These are phyloP conservation scores for Nicotiana obtusifolia DNA, from an alignment of 257 asterid genomes.

Conservation along the genomic window DNA sequence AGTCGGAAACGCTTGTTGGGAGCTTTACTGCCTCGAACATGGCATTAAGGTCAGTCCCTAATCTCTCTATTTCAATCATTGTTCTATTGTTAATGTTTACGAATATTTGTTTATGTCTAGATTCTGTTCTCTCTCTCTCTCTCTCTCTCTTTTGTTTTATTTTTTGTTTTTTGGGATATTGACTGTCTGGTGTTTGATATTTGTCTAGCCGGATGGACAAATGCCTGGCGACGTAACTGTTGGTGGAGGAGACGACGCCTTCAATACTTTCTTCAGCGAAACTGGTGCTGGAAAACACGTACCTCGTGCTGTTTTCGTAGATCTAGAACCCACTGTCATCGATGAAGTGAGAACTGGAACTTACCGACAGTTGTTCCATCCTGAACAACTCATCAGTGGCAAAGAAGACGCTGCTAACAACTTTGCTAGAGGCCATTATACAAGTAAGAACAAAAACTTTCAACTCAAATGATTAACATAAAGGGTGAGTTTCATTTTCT, in stretches of 20 bases:
- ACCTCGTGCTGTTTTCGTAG: constrained; percentile 89
- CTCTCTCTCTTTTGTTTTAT: no score
- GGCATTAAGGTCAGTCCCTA: constrained; percentile 55
- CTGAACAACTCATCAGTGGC: constrained; percentile 90
- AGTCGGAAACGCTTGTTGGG: constrained; percentile 97
- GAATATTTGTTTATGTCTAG: no score
- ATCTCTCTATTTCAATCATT: background rate
- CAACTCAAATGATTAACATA: no score
- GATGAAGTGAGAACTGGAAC: constrained; percentile 92
- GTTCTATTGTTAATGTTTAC: background rate
- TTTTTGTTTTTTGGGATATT: background rate
- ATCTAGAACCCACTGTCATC: constrained; percentile 91
- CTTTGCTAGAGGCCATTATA: constrained; percentile 92
- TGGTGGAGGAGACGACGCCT: constrained; percentile 95
- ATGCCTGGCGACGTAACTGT: constrained; percentile 82
- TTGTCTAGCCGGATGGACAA: constrained; percentile 77
- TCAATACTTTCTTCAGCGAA: constrained; percentile 91
- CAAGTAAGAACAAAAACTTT: constrained; percentile 28
- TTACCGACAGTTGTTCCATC: constrained; percentile 89
- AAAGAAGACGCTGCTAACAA: constrained; percentile 96
- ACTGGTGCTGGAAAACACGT: constrained; percentile 98
- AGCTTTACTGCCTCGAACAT: constrained; percentile 91
- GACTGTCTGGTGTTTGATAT: background rate
- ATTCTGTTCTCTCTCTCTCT: no score
- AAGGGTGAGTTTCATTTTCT: background rate